phyloP scores from a whole-genome alignment of 2,329 filamentous ascomycete genomes.

The Fusarium pseudonygamai region DNA sequence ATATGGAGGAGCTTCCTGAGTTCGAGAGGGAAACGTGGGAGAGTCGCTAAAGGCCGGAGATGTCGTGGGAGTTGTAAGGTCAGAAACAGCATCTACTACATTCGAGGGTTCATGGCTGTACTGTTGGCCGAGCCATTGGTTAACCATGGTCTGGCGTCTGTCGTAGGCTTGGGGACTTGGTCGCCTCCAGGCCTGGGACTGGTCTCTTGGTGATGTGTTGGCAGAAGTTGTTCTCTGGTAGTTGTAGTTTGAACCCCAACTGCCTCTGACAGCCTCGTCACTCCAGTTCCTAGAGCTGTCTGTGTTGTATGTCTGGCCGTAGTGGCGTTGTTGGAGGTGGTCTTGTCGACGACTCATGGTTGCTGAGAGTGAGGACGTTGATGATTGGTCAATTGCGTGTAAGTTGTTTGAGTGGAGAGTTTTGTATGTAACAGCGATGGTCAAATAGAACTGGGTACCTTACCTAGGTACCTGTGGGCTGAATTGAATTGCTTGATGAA shows the following conservation, averaged over 20 bases:
- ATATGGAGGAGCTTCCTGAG: conserved; percentile 17
- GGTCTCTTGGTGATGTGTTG: conserved; percentile 34
- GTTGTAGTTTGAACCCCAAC: conserved; percentile 38
- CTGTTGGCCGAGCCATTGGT: conserved; percentile 41
- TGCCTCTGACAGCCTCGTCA: conserved; percentile 41
- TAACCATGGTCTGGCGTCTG: conserved; percentile 34
- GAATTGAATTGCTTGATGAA: conserved; percentile 3
- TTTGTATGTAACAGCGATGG: neutral
- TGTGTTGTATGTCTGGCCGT: conserved; percentile 20
- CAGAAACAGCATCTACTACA: conserved; percentile 32
- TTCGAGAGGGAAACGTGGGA: conserved; percentile 33
- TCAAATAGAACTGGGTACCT: neutral
- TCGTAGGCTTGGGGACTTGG: conserved; percentile 29
- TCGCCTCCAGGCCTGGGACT: conserved; percentile 26
- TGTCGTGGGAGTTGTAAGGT: conserved; percentile 38
- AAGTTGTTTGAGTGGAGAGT: conserved; percentile 1
- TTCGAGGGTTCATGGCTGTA: conserved; percentile 29
- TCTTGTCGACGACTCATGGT: conserved; percentile 38
- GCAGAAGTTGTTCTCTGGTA: conserved; percentile 34
- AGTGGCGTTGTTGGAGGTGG: conserved; percentile 3
- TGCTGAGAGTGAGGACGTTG: conserved; percentile 1
- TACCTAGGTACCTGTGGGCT: neutral
- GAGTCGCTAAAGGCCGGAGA: conserved; percentile 43
- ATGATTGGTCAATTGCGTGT: conserved; percentile 26
- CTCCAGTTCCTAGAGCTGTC: conserved; percentile 44